These are phyloP conservation scores for Chiua virens DNA, from an alignment of 768 basidiomycete species.

Conservation along the genomic window DNA sequence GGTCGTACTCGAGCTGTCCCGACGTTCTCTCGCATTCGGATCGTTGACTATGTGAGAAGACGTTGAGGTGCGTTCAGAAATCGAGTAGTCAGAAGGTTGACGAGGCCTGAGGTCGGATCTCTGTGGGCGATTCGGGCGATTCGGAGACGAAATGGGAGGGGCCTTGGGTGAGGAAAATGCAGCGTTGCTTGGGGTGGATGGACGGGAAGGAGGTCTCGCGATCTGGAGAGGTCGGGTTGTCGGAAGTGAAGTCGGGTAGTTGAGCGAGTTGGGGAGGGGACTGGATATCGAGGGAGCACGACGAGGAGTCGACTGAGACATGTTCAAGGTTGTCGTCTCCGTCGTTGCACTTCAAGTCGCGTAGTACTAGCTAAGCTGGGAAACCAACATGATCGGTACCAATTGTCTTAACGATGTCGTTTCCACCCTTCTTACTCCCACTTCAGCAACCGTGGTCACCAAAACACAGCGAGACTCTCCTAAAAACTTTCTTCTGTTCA, in stretches of 20 bases:
- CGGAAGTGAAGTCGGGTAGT: conserved; percentile 38
- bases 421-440: conserved; percentile 10
- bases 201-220: conserved; percentile 51
- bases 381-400: not conserved
- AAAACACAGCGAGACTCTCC: conserved; percentile 7
- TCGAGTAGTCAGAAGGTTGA: conserved; percentile 50
- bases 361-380: not conserved
- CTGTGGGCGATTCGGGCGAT: conserved; percentile 62
- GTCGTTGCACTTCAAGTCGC: conserved; percentile 8
- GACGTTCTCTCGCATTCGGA: conserved; percentile 30
- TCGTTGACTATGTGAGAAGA: conserved; percentile 39
- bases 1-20: conserved; percentile 53
- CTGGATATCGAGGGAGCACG: conserved; percentile 47
- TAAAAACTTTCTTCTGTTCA: conserved; percentile 45
- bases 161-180: conserved; percentile 38
- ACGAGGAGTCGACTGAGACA: conserved; percentile 37
- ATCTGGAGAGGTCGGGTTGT: conserved; percentile 60
- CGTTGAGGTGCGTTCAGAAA: conserved; percentile 48
- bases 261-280: conserved; percentile 33
- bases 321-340: conserved; percentile 45
- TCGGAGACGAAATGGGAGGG: conserved; percentile 41
- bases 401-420: conserved; percentile 1
- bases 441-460: conserved; percentile 50
- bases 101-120: conserved; percentile 65
- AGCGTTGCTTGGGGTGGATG: conserved; percentile 51